phyloP scores from a whole-genome alignment of 2,329 filamentous ascomycete species.

The Fusarium pseudograminearum region DNA sequence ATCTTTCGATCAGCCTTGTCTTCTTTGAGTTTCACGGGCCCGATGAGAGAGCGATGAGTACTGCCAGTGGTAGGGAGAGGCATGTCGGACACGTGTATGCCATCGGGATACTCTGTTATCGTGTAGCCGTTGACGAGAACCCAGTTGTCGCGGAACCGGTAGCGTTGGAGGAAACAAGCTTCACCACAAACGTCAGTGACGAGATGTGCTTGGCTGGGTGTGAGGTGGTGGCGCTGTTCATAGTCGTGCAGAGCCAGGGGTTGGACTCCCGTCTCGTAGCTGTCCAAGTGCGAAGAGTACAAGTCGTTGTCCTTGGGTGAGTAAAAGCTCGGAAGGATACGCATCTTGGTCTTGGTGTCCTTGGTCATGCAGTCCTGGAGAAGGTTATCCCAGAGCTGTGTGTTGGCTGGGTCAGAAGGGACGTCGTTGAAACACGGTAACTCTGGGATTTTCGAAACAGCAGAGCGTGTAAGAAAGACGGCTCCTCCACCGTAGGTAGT shows the following conservation, averaged over 20 bases:
- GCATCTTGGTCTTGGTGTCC: conserved; percentile 54
- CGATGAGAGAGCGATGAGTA: conserved; percentile 40
- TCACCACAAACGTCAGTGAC: conserved; percentile 59
- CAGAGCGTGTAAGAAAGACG: conserved; percentile 56
- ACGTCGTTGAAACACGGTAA: conserved; percentile 54
- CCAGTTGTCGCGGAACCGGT: conserved; percentile 60
- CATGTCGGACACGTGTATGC: conserved; percentile 48
- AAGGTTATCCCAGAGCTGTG: conserved; percentile 56
- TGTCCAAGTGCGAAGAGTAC: conserved; percentile 47
- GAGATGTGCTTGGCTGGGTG: conserved; percentile 57
- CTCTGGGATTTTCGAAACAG: conserved; percentile 51
- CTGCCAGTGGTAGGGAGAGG: conserved; percentile 18
- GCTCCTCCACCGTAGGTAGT: conserved; percentile 60
- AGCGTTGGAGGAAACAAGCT: conserved; percentile 61
- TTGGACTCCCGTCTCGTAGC: conserved; percentile 56
- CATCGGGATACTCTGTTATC: conserved; percentile 58
- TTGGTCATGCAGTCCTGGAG: conserved; percentile 57
- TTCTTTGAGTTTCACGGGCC: conserved; percentile 52
- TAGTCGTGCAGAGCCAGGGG: conserved; percentile 58
- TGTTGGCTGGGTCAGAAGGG: conserved; percentile 27
- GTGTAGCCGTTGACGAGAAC: conserved; percentile 62
- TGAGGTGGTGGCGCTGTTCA: conserved; percentile 54
- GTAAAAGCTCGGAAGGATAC: conserved; percentile 59
- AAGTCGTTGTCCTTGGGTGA: conserved; percentile 52
- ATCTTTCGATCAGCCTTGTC: conserved; percentile 47